phyloP scores from a whole-genome alignment of 2,329 filamentous ascomycete genomes.

The Alternaria triticina region DNA sequence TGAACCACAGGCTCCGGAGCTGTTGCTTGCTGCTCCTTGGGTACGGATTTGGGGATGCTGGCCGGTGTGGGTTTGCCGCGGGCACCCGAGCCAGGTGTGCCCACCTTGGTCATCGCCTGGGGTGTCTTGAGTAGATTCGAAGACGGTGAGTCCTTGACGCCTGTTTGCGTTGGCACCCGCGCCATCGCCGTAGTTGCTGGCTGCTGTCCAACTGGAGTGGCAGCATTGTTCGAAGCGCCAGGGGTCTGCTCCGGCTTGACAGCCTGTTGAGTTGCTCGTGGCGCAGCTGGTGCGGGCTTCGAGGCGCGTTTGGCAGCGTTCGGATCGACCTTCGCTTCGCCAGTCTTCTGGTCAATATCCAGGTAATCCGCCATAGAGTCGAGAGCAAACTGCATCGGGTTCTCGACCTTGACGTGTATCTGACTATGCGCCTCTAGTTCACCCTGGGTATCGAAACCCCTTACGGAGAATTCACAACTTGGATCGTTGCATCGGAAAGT shows the following conservation, averaged over 20 bases:
- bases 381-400: conserved; percentile 64
- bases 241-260: conserved; percentile 45
- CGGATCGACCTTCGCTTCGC: conserved; percentile 39
- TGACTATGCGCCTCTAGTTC: conserved; percentile 64
- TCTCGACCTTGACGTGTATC: conserved; percentile 60
- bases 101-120: conserved; percentile 41
- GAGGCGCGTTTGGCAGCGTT: conserved; percentile 27
- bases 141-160: conserved; percentile 47
- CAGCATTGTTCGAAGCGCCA: conserved; percentile 37
- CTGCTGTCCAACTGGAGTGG: conserved; percentile 43
- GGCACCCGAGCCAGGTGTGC: conserved; percentile 41
- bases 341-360: conserved; percentile 56
- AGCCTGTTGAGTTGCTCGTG: conserved; percentile 33
- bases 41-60: conserved; percentile 30
- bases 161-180: conserved; percentile 46
- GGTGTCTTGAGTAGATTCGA: conserved; percentile 49
- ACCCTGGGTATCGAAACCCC: conserved; percentile 61
- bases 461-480: conserved; percentile 60
- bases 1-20: conserved; percentile 25
- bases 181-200: conserved; percentile 46
- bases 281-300: conserved; percentile 29
- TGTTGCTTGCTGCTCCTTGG: conserved; percentile 31
- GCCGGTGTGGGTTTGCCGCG: conserved; percentile 43
- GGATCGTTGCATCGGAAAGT: conserved; percentile 61
- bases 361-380: conserved; percentile 59